A percentile compares a stretch with the other conserved stretches of the same genome.
phyloP scores from a whole-genome alignment of 257 asterid genomes.

The Nicotiana tomentosiformis region DNA sequence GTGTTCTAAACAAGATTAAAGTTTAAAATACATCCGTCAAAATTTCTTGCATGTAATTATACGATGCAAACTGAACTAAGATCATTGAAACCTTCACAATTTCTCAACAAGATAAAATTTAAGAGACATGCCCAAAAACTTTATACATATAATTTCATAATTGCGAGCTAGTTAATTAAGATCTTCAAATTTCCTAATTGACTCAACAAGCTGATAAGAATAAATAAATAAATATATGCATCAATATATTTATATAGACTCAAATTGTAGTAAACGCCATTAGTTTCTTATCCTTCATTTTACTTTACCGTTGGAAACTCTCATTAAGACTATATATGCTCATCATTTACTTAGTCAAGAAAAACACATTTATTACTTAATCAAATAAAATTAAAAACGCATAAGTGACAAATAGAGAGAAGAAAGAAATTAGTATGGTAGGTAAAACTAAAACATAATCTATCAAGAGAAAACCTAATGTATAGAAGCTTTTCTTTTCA shows the following conservation, averaged over 20 bases:
- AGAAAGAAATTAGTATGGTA: not conserved
- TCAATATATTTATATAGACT: not conserved
- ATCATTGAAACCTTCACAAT: not conserved
- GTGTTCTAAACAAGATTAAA: not conserved
- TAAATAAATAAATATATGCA: no score
- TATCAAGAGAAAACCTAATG: no score
- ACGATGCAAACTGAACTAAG: not conserved
- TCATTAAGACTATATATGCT: not conserved
- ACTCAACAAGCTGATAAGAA: not conserved
- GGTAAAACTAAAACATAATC: no score
- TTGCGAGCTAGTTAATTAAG: not conserved
- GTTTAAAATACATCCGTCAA: slow-evolving; percentile 25
- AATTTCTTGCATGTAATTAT: slow-evolving; percentile 26
- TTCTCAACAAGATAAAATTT: not conserved
- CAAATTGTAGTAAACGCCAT: no score
- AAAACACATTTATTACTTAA: no score
- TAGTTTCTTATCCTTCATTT: no score
- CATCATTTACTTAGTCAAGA: no score
- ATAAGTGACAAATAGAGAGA: no score
- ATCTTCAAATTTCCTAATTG: not conserved
- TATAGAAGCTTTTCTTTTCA: no score
- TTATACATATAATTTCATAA: not conserved
- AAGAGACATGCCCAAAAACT: not conserved
- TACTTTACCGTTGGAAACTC: not conserved
- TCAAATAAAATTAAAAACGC: no score